phyloP scores from a whole-genome alignment of 306 rosid genomes.

The Parietaria judaica region DNA sequence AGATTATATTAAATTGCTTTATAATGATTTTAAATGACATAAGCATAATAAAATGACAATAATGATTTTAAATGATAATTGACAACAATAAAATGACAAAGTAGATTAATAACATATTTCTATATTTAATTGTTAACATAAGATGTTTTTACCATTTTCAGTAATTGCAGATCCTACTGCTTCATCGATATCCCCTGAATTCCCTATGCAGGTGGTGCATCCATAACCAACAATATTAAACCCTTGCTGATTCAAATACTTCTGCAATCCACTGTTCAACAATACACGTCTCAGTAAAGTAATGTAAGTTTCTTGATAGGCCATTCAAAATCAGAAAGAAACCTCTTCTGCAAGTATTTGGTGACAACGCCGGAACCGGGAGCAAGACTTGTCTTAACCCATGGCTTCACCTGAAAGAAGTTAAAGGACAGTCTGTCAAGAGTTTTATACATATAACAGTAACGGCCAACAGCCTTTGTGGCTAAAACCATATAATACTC shows the following conservation, averaged over 20 bases:
- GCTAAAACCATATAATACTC: too few species aligned
- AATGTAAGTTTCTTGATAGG: too few species aligned
- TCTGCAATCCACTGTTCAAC: slow-evolving; percentile 56
- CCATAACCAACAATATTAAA: slow-evolving; percentile 93
- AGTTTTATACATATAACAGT: too few species aligned
- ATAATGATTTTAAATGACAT: not conserved
- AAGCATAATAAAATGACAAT: not conserved
- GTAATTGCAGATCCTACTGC: slow-evolving; percentile 67
- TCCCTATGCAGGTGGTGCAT: slow-evolving; percentile 91
- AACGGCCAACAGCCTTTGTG: too few species aligned
- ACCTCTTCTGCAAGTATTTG: slow-evolving; percentile 88
- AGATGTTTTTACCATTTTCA: slow-evolving; percentile 50
- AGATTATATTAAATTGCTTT: too few species aligned
- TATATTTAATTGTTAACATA: too few species aligned
- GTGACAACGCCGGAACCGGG: slow-evolving; percentile 95
- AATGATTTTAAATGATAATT: slow-evolving; percentile 7
- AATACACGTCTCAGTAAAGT: slow-evolving; percentile 21
- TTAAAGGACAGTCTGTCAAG: too few species aligned
- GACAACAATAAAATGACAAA: not conserved
- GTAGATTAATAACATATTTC: too few species aligned
- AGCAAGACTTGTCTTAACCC: slow-evolving; percentile 98
- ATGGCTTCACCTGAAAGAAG: slow-evolving; percentile 65
- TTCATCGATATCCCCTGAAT: slow-evolving; percentile 79
- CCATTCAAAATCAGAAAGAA: not conserved
- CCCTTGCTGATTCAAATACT: slow-evolving; percentile 71